Conservation (phyloP, 1,284 basidiomycete species). For the Coniferiporia sulphurascens region DNA sequence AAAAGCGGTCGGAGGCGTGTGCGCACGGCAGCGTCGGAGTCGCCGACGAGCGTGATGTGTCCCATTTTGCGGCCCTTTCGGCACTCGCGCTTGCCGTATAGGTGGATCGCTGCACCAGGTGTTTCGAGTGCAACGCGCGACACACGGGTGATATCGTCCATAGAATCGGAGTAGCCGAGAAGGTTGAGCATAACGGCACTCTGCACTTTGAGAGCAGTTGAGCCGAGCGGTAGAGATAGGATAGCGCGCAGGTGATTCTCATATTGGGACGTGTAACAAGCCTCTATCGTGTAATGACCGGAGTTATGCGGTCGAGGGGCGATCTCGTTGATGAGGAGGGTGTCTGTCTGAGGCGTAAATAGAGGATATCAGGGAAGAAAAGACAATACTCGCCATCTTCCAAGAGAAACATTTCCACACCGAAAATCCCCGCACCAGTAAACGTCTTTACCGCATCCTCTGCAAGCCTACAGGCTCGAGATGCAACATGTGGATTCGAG, state of each 20-base stretch:
- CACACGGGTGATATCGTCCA: slow-evolving; percentile 56
- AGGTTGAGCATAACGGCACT: slow-evolving; percentile 94
- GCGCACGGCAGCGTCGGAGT: slow-evolving; percentile 75
- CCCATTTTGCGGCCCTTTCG: slow-evolving; percentile 97
- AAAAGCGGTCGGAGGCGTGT: slow-evolving; percentile 69
- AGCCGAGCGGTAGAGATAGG: slow-evolving; percentile 85
- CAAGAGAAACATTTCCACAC: slow-evolving; percentile 97
- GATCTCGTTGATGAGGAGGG: slow-evolving; percentile 91
- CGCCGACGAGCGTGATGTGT: slow-evolving; percentile 88
- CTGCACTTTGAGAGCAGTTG: slow-evolving; percentile 83
- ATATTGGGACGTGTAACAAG: slow-evolving; percentile 94
- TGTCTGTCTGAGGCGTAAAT: slow-evolving; percentile 41
- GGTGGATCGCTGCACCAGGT: slow-evolving; percentile 80
- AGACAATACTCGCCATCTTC: slow-evolving; percentile 59
- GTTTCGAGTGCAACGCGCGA: slow-evolving; percentile 53
- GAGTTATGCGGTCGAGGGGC: slow-evolving; percentile 99
- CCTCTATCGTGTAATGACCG: slow-evolving; percentile 99
- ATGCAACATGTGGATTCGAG: slow-evolving; percentile 51
- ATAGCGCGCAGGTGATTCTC: slow-evolving; percentile 98
- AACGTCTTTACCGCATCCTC: slow-evolving; percentile 81
- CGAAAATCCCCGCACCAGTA: slow-evolving; percentile 91
- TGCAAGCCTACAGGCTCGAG: slow-evolving; percentile 69
- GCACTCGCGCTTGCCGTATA: slow-evolving; percentile 92
- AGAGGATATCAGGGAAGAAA: neutral
- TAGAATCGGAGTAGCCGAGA: slow-evolving; percentile 70